These are phyloP conservation scores for Amorphotheca resinae DNA, from an alignment of 495 filamentous ascomycete species.

Conservation along the genomic window DNA sequence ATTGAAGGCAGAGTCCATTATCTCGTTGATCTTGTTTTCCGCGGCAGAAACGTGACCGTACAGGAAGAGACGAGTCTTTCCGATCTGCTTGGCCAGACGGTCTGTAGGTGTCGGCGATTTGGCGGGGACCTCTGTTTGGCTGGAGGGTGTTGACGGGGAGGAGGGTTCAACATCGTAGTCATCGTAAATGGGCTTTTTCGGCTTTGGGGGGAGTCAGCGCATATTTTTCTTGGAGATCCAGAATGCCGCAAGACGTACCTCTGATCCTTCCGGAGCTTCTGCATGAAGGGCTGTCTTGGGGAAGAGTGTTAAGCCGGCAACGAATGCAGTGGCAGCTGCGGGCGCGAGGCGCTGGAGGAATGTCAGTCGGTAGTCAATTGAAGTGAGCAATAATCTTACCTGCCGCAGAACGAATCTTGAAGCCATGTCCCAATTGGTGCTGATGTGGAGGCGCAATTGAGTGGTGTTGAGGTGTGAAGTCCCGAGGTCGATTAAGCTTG, in stretches of 20 bases:
- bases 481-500: slow-evolving; percentile 10
- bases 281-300: slow-evolving; percentile 43
- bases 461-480: slow-evolving; percentile 1
- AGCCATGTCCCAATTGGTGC: slow-evolving; percentile 35
- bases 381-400: slow-evolving; percentile 22
- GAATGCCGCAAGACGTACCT: slow-evolving; percentile 2
- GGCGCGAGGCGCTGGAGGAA: slow-evolving; percentile 41
- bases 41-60: slow-evolving; percentile 56
- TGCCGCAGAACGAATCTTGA: slow-evolving; percentile 32
- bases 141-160: slow-evolving; percentile 18
- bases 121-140: neutral
- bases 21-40: slow-evolving; percentile 65
- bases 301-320: slow-evolving; percentile 40
- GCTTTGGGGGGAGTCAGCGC: slow-evolving; percentile 8
- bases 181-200: slow-evolving; percentile 63
- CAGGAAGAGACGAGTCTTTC: slow-evolving; percentile 65
- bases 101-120: slow-evolving; percentile 72
- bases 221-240: neutral
- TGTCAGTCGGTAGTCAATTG: slow-evolving; percentile 13
- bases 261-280: slow-evolving; percentile 26
- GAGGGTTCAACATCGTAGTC: slow-evolving; percentile 32
- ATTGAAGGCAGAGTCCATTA: slow-evolving; percentile 60
- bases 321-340: slow-evolving; percentile 39
- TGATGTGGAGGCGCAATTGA: slow-evolving; percentile 9
- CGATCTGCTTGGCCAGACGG: slow-evolving; percentile 74